Conservation (phyloP, 2,329 filamentous ascomycete species). For the Colletotrichum godetiae region DNA sequence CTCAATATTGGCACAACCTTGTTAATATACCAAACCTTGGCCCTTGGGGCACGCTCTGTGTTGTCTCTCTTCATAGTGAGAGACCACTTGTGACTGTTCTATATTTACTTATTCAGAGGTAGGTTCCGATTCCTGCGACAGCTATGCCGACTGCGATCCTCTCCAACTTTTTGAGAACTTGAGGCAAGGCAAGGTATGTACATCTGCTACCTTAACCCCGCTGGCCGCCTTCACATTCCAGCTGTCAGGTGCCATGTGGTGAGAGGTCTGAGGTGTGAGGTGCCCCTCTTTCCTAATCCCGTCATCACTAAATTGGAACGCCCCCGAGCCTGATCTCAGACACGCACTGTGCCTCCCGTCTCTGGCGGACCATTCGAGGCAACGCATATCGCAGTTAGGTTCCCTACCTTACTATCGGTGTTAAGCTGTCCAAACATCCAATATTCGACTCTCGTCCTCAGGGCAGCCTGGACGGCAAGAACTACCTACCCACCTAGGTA, state of each 20-base stretch:
- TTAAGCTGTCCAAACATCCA: not conserved
- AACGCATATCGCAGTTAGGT: not conserved
- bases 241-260: conserved; percentile 22
- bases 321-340: conserved; percentile 23
- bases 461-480: too few species aligned
- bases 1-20: not conserved
- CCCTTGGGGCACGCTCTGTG: too few species aligned
- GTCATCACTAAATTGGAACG: conserved; percentile 20
- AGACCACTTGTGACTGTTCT: too few species aligned
- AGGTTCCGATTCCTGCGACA: too few species aligned
- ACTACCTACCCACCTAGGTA: too few species aligned
- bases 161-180: not conserved
- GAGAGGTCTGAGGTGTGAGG: not conserved
- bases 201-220: not conserved
- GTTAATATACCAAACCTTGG: too few species aligned
- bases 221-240: not conserved
- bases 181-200: not conserved
- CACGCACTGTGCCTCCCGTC: conserved; percentile 30
- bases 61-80: too few species aligned
- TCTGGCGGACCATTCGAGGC: conserved; percentile 11
- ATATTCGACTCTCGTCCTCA: too few species aligned
- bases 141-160: too few species aligned
- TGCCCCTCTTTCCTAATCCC: conserved; percentile 35
- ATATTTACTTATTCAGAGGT: too few species aligned
- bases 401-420: conserved; percentile 9